Evolutionary conservation across 1,284 basidiomycete genomes (phyloP).

Genomic region (Trametes hirsuta): DNA sequence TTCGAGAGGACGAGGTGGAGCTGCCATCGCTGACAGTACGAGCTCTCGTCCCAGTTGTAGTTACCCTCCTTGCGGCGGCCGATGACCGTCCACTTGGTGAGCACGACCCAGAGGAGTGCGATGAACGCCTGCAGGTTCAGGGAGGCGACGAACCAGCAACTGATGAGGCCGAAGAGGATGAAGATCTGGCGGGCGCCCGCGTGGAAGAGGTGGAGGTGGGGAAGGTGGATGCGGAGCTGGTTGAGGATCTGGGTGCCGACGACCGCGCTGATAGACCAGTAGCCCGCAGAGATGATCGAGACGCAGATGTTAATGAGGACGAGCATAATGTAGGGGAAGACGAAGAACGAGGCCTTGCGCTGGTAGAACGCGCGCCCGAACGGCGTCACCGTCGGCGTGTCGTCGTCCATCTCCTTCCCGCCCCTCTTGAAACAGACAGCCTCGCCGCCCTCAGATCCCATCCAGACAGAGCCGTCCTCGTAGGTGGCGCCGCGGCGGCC

Average conservation of each 20-base stretch:
- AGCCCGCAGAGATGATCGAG: constrained; percentile 38
- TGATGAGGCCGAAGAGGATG: constrained; percentile 42
- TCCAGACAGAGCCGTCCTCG: constrained; percentile 48
- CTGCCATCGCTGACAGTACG: constrained; percentile 28
- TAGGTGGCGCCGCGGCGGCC: constrained; percentile 43
- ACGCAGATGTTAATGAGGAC: constrained; percentile 36
- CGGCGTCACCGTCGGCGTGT: constrained; percentile 43
- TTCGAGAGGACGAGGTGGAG: constrained; percentile 26
- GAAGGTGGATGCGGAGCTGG: constrained; percentile 37
- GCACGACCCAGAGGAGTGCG: constrained; percentile 40
- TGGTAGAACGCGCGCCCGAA: constrained; percentile 53
- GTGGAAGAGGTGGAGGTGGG: constrained; percentile 37
- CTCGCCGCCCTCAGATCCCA: constrained; percentile 45
- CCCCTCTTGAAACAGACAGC: constrained; percentile 34
- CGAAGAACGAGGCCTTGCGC: constrained; percentile 45
- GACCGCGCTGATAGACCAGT: constrained; percentile 47
- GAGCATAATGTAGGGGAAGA: constrained; percentile 45
- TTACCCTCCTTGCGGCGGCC: constrained; percentile 33
- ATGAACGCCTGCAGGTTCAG: constrained; percentile 42
- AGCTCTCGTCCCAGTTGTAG: constrained; percentile 28
- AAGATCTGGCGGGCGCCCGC: constrained; percentile 41
- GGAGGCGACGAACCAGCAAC: constrained; percentile 39
- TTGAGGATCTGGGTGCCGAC: constrained; percentile 43
- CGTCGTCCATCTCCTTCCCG: constrained; percentile 24
- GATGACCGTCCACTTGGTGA: constrained; percentile 45